phyloP scores from a whole-genome alignment of 345 rosid genomes.

The Trapa incisa region DNA sequence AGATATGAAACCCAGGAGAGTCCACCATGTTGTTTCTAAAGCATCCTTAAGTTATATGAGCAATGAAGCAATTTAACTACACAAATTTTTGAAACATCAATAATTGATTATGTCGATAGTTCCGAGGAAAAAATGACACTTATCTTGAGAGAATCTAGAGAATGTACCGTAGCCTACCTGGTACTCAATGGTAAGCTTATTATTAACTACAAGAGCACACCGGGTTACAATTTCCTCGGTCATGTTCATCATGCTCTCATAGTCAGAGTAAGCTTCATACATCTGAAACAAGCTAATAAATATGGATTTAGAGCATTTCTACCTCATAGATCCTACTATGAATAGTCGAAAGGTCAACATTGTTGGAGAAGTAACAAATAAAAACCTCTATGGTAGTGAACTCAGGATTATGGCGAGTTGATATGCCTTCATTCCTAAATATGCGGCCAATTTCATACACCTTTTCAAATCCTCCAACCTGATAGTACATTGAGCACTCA shows the following conservation, averaged over 20 bases:
- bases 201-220: conserved; percentile 72
- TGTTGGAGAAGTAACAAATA: conserved; percentile 3
- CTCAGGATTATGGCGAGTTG: conserved; percentile 96
- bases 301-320: background rate
- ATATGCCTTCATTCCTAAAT: conserved; percentile 95
- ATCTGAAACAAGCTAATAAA: conserved; percentile 32
- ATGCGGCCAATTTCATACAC: conserved; percentile 93
- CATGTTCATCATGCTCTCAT: conserved; percentile 85
- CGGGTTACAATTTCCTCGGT: conserved; percentile 71
- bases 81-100: background rate
- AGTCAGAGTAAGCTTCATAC: conserved; percentile 93
- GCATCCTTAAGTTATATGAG: background rate
- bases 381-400: conserved; percentile 94
- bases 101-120: background rate
- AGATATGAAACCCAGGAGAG: background rate
- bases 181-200: conserved; percentile 65
- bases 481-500: conserved; percentile 1
- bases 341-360: background rate
- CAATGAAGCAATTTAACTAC: background rate
- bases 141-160: background rate
- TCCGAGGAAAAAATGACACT: background rate
- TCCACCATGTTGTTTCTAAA: background rate
- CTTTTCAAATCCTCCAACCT: conserved; percentile 99
- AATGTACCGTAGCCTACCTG: conserved; percentile 34
- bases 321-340: background rate